Percentiles rank a stretch among this genome's conserved stretches.
Evolutionary conservation across 257 asterid genomes (phyloP).

Genomic region (Phtheirospermum japonicum): DNA sequence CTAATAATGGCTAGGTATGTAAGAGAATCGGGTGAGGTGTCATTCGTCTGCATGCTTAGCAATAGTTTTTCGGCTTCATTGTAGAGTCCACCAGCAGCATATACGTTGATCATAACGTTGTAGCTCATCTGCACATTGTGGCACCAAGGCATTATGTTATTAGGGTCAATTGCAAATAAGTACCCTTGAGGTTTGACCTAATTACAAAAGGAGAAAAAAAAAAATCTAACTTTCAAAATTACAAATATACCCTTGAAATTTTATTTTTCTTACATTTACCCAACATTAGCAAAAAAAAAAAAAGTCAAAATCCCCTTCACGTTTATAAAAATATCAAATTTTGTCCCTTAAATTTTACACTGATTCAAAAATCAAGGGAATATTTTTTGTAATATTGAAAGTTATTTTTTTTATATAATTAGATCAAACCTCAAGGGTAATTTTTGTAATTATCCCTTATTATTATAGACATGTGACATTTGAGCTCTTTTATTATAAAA

Average conservation of each 20-base stretch:
- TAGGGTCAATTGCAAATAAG: neutral
- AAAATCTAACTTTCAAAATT: neutral
- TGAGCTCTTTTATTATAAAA: conserved; percentile 10
- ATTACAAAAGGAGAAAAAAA: no score
- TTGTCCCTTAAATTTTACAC: neutral
- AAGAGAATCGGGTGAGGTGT: conserved; percentile 53
- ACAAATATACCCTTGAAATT: neutral
- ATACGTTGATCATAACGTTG: conserved; percentile 61
- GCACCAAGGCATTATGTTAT: neutral
- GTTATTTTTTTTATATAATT: neutral
- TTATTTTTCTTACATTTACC: neutral
- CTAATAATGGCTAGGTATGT: conserved; percentile 64
- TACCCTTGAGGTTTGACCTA: neutral
- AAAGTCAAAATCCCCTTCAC: neutral
- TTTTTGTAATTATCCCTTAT: neutral
- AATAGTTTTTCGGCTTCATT: conserved; percentile 59
- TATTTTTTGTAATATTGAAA: no score
- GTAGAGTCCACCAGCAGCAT: conserved; percentile 55
- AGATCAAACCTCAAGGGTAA: neutral
- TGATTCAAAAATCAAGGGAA: neutral
- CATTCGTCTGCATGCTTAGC: conserved; percentile 48
- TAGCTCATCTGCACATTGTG: conserved; percentile 60
- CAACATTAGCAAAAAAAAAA: neutral
- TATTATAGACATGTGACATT: neutral
- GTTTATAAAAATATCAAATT: no score